Percentiles rank a stretch among this genome's conserved stretches.
phyloP scores from a whole-genome alignment of 805 yeast species.

The Komagataella mondaviorum region DNA sequence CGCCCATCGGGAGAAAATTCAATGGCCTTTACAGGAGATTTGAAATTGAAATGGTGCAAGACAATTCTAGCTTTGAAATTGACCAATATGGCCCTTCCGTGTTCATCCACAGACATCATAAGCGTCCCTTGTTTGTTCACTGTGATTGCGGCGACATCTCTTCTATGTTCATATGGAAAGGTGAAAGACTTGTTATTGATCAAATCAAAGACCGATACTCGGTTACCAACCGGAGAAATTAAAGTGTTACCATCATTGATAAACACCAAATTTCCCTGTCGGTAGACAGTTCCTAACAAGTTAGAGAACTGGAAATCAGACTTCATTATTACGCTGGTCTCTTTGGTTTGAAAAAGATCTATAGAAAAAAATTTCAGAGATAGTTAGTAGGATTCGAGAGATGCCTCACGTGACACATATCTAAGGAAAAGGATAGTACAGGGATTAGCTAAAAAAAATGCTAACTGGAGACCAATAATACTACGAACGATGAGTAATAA shows the following conservation, averaged over 20 bases:
- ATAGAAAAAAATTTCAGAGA: neutral
- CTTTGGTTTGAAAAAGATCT: neutral
- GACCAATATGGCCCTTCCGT: conserved; percentile 87
- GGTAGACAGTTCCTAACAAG: conserved; percentile 85
- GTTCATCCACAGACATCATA: conserved; percentile 72
- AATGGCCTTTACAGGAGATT: conserved; percentile 58
- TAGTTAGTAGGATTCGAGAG: neutral
- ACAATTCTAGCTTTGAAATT: conserved; percentile 77
- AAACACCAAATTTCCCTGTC: conserved; percentile 82
- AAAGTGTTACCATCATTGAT: conserved; percentile 77
- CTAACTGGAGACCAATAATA: neutral
- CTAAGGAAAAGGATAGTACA: neutral
- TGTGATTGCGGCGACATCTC: conserved; percentile 67
- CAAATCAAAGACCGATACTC: conserved; percentile 82
- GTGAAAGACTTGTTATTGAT: conserved; percentile 79
- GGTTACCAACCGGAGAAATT: conserved; percentile 87
- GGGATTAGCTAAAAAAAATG: neutral
- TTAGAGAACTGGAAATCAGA: conserved; percentile 85
- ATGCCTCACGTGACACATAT: neutral
- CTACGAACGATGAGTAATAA: conserved; percentile 6
- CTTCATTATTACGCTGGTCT: conserved; percentile 34
- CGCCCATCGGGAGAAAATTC: conserved; percentile 84
- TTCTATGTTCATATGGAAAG: conserved; percentile 84
- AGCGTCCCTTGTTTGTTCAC: conserved; percentile 73
- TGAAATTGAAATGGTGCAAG: conserved; percentile 88